Base-by-base conservation (phyloP, 2,329 filamentous ascomycete genomes). In the Aspergillus calidoustus region DNA sequence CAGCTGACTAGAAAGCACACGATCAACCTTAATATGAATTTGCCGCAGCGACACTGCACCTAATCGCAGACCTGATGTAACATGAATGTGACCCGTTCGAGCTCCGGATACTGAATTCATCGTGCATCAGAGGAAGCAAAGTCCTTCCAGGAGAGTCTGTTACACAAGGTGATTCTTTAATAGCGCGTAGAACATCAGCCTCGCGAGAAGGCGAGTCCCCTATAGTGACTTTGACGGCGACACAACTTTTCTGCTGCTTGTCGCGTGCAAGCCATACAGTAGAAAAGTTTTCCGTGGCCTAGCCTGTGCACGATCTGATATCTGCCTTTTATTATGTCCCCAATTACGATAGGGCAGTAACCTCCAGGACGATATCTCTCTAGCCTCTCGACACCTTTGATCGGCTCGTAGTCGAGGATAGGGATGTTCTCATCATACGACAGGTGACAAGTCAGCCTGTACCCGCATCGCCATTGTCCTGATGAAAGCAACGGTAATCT, bases 1-100 rank as follows among this genome's bases (percentile, higher is more conserved):
- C 5, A 54, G 68, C 3, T 67, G 50, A 52, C 59, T 49, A 4
- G 63, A 52, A 7, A 73, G 60, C 11, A 65, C 63, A 25, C 66
- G 62, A 15, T 71, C 66, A 62, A 72, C 69, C n/a, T 74, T 64
- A 3, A 76, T 58, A 30, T 66, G 59, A 15, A 73, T 69, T 73
- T 2, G 67, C 55, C 9, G 73, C 72, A 61, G 57, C 63, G 0
- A 76, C 67, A 44, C 70, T 70, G 31, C 71, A 69, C 54, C 54
- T 56, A 47, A 72, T 71, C 17, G 64, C 67, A 3, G 64, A 28
- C 38, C 68, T 63, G 5, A 66, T 64, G n/a, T 73, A 72, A 61
- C 70, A 74, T 15, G 7, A 8, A 63, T 75, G 70, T 23, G 28
- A 67, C 48, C 71, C 69, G 61, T 72, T 72, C 2, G 69, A 69